Conservation (phyloP, 2,329 filamentous ascomycete species). For the Dothiorella sarmentorum region DNA sequence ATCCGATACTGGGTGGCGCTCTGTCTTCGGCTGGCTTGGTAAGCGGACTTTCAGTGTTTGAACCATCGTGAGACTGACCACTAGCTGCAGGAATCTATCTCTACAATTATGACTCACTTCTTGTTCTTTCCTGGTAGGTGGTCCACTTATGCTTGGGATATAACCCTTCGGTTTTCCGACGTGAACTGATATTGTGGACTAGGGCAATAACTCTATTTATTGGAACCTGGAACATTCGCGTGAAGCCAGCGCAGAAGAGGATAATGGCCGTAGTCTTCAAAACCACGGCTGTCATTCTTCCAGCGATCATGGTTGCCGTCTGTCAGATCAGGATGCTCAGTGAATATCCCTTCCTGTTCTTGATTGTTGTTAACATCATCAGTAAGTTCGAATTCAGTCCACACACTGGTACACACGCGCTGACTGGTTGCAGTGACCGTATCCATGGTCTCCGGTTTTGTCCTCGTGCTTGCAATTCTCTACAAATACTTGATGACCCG, state of each 20-base stretch:
- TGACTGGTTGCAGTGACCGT: not conserved
- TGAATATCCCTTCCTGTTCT: not conserved
- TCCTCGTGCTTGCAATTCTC: slow-evolving; percentile 4
- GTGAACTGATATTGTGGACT: not conserved
- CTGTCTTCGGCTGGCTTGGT: not conserved
- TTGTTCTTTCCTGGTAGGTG: slow-evolving; percentile 6
- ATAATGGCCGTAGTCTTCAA: slow-evolving; percentile 1
- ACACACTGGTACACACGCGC: not conserved
- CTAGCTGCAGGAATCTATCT: not conserved
- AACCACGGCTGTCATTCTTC: not conserved
- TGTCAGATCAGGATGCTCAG: not conserved
- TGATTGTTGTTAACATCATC: slow-evolving; percentile 7
- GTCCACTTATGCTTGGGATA: not conserved
- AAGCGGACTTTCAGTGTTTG: not conserved
- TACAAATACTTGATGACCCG: slow-evolving; percentile 13
- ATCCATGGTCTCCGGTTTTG: not conserved
- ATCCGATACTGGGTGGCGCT: slow-evolving; percentile 7
- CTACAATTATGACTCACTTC: slow-evolving; percentile 13
- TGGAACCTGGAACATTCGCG: slow-evolving; percentile 13
- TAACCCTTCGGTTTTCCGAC: too few species aligned
- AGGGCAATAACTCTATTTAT: slow-evolving; percentile 15
- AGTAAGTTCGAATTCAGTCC: not conserved
- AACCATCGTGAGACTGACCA: not conserved
- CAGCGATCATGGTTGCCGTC: not conserved
- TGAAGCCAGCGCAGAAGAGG: not conserved